Conservation (phyloP, 352 stramenopile species). For the Globisporangium viniferum region DNA sequence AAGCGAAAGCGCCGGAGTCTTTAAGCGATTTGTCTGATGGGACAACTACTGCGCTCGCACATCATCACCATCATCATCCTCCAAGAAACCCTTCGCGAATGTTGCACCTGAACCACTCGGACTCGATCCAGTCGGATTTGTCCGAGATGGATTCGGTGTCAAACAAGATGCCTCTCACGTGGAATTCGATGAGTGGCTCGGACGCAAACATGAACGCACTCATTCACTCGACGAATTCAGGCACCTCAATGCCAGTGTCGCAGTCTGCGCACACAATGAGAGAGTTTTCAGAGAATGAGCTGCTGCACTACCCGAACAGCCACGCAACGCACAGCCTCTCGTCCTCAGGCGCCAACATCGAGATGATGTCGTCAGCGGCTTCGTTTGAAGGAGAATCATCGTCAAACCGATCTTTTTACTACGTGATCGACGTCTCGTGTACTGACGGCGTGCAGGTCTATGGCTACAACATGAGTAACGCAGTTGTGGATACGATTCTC, state of each 20-base stretch:
- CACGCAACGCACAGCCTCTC: background rate
- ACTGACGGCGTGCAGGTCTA: constrained; percentile 55
- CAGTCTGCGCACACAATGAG: background rate
- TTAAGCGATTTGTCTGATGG: background rate
- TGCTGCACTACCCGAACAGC: constrained; percentile 42
- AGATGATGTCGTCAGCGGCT: background rate
- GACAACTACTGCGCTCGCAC: background rate
- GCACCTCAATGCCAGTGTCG: background rate
- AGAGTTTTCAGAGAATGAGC: constrained; percentile 56
- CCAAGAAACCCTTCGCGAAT: background rate
- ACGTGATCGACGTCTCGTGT: constrained; percentile 63
- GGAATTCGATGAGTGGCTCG: constrained; percentile 33
- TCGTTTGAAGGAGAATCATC: constrained; percentile 7
- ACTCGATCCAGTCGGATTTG: constrained; percentile 72
- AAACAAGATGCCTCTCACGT: constrained; percentile 32
- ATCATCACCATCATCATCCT: constrained; percentile 5
- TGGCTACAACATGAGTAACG: constrained; percentile 76
- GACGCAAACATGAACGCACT: constrained; percentile 27
- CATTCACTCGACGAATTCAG: constrained; percentile 21
- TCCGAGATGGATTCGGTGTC: constrained; percentile 64
- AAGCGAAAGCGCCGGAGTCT: background rate
- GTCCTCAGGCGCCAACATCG: constrained; percentile 3
- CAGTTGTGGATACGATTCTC: constrained; percentile 54
- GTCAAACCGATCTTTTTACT: constrained; percentile 67
- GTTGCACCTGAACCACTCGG: constrained; percentile 28